Evolutionary conservation across 164 flowering plant genomes (phyloP).

Genomic region (Chimonanthus praecox): DNA sequence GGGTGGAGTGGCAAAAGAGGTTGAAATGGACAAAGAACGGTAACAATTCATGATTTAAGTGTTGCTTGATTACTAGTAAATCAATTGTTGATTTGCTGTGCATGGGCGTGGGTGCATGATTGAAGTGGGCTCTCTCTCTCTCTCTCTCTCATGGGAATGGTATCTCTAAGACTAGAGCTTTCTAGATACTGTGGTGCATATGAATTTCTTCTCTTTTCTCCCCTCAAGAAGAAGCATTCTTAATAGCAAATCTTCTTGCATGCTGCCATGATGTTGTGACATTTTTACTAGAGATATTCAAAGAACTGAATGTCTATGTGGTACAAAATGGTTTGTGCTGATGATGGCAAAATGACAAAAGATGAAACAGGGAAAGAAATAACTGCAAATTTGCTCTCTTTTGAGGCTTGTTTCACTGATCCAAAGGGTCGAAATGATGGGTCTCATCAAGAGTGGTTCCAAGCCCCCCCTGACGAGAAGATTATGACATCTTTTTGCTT

Average conservation of each 20-base stretch:
- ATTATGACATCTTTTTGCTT: background rate
- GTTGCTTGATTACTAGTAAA: conserved; percentile 3
- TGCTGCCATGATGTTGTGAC: background rate
- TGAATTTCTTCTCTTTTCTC: no score
- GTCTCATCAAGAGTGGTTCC: background rate
- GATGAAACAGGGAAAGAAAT: no score
- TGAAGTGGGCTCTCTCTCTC: background rate
- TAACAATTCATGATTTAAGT: conserved; percentile 2
- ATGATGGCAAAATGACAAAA: no score
- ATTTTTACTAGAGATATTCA: background rate
- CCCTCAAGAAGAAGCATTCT: background rate
- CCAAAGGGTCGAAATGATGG: background rate
- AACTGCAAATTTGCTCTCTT: no score
- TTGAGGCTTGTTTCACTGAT: background rate
- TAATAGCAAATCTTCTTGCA: background rate
- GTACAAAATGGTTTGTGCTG: no score
- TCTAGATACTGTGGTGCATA: no score
- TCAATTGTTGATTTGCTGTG: background rate
- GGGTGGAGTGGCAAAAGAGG: conserved; percentile 9
- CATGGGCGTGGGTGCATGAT: background rate
- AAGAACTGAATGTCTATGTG: background rate
- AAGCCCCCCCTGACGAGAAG: background rate
- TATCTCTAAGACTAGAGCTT: no score
- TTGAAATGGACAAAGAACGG: conserved; percentile 6
- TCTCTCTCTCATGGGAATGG: background rate